Conservation (phyloP, 2,329 filamentous ascomycete genomes). For the Grosmannia serpens region DNA sequence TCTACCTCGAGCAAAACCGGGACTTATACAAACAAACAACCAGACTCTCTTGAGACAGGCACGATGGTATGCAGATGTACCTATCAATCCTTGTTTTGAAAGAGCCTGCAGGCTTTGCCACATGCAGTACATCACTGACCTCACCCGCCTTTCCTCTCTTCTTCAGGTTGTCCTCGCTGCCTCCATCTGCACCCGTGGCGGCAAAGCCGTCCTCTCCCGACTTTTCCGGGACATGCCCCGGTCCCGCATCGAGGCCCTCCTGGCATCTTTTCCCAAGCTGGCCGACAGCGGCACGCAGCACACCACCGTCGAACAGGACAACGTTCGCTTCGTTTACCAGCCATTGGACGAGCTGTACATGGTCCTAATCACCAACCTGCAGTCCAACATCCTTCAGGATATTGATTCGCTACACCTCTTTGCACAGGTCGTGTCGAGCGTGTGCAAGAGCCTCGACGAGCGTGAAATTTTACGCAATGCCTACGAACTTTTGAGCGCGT, state of each 20-base stretch:
- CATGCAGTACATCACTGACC: background rate
- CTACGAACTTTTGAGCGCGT: slow-evolving; percentile 90
- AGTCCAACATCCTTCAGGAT: slow-evolving; percentile 98
- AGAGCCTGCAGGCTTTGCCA: background rate
- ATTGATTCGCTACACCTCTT: slow-evolving; percentile 98
- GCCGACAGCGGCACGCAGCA: slow-evolving; percentile 94
- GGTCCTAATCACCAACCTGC: slow-evolving; percentile 97
- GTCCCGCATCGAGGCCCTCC: slow-evolving; percentile 89
- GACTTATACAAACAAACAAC: background rate
- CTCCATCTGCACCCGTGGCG: slow-evolving; percentile 96
- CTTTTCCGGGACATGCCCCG: slow-evolving; percentile 97
- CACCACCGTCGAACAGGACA: slow-evolving; percentile 97
- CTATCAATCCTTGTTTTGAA: too few relatives aligned
- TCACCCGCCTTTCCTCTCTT: background rate
- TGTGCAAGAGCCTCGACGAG: slow-evolving; percentile 93
- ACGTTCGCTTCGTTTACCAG: slow-evolving; percentile 98
- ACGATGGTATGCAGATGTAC: slow-evolving; percentile 1
- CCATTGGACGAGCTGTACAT: slow-evolving; percentile 99
- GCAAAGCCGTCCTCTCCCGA: slow-evolving; percentile 94
- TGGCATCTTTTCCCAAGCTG: slow-evolving; percentile 95
- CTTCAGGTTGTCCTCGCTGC: slow-evolving; percentile 89
- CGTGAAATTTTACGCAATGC: slow-evolving; percentile 90
- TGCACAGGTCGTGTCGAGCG: slow-evolving; percentile 90
- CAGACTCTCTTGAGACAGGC: background rate
- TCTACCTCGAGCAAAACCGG: background rate